These are phyloP conservation scores for Curvularia eragrostidis DNA, from an alignment of 2,329 filamentous ascomycete genomes.

Conservation along the genomic window DNA sequence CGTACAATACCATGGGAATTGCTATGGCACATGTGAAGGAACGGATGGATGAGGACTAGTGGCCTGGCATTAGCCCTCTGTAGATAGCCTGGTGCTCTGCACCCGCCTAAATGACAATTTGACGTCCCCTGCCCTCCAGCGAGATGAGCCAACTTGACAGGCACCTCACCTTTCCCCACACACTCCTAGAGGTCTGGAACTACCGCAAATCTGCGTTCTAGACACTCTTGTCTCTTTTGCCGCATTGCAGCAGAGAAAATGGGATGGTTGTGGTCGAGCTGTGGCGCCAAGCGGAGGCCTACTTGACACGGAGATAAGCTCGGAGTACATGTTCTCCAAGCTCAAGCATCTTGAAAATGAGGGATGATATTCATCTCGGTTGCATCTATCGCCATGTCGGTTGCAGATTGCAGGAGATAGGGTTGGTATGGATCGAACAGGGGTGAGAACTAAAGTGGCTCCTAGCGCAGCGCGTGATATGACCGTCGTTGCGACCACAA, in stretches of 20 bases:
- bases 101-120: no score
- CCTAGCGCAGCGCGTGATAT: background rate
- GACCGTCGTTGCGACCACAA: background rate
- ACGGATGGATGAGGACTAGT: no score
- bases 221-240: background rate
- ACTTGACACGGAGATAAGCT: background rate
- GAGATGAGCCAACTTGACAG: background rate
- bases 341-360: background rate
- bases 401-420: background rate
- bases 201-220: background rate
- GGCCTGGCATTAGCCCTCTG: no score
- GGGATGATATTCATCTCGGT: background rate
- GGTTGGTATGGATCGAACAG: background rate
- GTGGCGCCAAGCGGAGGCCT: background rate
- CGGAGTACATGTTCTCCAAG: background rate
- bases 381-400: background rate
- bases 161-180: background rate
- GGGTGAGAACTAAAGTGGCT: background rate
- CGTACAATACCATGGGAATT: no score
- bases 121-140: background rate
- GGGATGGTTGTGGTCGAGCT: background rate
- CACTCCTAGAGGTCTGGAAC: background rate
- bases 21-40: no score
- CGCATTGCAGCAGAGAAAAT: background rate
- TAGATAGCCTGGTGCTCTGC: no score